Base-by-base conservation (phyloP, 192 early-diverging fungal genomes). In the Haplosporangium gracile region DNA sequence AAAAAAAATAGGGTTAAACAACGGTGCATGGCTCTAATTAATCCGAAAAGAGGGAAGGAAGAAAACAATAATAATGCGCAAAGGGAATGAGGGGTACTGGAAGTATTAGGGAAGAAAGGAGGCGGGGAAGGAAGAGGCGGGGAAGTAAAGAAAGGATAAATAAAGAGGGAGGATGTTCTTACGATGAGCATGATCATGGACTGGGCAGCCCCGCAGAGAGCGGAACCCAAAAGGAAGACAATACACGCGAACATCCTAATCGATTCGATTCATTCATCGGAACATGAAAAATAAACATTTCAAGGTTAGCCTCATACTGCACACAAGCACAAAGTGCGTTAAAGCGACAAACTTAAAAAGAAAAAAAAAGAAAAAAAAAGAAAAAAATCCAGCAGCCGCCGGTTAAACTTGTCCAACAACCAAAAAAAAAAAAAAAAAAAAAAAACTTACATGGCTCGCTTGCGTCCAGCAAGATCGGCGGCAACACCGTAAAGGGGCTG, bases 171-270 rank as follows among this genome's bases (percentile, higher is more conserved):
- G 0, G 39, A 70, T 29, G 47, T 39, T 38, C 88, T 89, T 68
- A 89, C 88, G 29, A 94, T 94, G 18, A 95, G 85, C 88, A 89
- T 91, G 36, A 75, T 82, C 88, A 93, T 90, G 34, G 74, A 90
- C 22, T 85, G 82, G 39, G 86, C 83, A 16, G 89, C 82, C 60
- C 94, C 96, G 77, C 95, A 96, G 20, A 96, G 86, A 20, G 92
- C 82, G 43, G 92, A 93, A 26, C 96, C 95, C 40, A 93, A 32
- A 75, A 93, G 84, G 75, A 96, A 97, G 43, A 95, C 69, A 15
- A 40, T n/a, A 45, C 70, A 80, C 1, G 80, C 83, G 73, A 85
- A 85, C 78, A 85, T 73, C 76, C 83, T 85, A 79, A 32, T 36
- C 0, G 34, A 11, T 38, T 8, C 68, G 13, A 18, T 53, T 13